Conservation (phyloP, 495 filamentous ascomycete genomes). For the Tricharina praecox region DNA sequence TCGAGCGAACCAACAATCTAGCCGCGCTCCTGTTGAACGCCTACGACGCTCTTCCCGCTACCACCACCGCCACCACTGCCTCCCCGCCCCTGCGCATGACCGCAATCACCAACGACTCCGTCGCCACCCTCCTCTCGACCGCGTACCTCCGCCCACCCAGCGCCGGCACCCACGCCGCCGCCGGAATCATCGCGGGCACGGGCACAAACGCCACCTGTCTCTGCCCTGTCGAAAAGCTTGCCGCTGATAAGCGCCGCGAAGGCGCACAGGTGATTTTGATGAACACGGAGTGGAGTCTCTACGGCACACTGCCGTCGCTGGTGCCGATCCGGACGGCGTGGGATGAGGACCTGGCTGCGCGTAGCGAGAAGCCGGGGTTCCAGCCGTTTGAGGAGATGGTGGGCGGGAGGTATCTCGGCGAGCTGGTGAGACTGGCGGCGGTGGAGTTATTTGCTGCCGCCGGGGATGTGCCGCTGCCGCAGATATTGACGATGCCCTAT, state of each 20-base stretch:
- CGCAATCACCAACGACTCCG: constrained; percentile 68
- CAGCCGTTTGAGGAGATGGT: constrained; percentile 86
- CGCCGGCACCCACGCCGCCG: constrained; percentile 51
- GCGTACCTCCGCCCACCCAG: constrained; percentile 49
- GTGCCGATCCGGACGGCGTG: constrained; percentile 51
- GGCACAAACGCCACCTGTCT: constrained; percentile 69
- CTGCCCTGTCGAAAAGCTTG: constrained; percentile 46
- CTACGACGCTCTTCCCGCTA: constrained; percentile 39
- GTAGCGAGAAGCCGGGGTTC: constrained; percentile 57
- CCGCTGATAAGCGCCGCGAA: constrained; percentile 40
- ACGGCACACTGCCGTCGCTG: constrained; percentile 50
- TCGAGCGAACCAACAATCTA: constrained; percentile 54
- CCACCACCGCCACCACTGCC: no score
- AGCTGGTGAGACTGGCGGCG: constrained; percentile 57
- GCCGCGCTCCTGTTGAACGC: constrained; percentile 49
- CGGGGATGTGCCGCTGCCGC: neutral
- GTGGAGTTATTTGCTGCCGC: constrained; percentile 40
- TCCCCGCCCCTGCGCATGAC: constrained; percentile 53
- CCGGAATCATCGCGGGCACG: constrained; percentile 70
- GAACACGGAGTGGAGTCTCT: constrained; percentile 80
- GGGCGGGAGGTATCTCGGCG: constrained; percentile 67
- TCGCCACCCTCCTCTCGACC: constrained; percentile 62
- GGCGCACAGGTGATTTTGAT: constrained; percentile 42
- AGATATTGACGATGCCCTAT: neutral
- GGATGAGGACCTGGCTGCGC: constrained; percentile 48